These are phyloP conservation scores for Neurospora sp. DNA, from an alignment of 495 filamentous ascomycete species.

Conservation along the genomic window DNA sequence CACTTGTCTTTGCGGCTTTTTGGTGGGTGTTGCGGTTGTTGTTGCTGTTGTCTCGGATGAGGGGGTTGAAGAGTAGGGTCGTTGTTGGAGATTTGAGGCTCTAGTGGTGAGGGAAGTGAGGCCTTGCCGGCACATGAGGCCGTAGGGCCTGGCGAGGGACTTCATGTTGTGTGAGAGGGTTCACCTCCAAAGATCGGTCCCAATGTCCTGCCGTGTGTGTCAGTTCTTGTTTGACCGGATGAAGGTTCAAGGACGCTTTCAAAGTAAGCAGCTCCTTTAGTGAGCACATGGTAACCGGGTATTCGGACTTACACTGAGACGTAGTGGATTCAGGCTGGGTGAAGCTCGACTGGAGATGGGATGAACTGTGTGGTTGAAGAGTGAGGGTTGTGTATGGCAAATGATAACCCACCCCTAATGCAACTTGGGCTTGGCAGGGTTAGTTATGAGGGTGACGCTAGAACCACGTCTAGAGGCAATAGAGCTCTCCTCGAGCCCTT, in stretches of 20 bases:
- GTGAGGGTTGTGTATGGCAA: background rate
- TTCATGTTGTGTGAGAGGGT: background rate
- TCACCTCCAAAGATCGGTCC: background rate
- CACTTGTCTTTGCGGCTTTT: slow-evolving; percentile 15
- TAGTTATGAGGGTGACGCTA: background rate
- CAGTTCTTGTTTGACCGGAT: background rate
- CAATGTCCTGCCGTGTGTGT: background rate
- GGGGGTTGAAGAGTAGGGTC: background rate
- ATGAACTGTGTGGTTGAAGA: background rate
- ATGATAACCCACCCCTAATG: background rate
- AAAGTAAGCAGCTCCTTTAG: background rate
- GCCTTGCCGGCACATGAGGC: background rate
- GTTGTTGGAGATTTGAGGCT: background rate
- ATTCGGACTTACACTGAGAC: background rate
- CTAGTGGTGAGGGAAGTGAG: background rate
- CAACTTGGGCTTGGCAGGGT: background rate
- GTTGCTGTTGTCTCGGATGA: background rate
- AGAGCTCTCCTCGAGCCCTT: background rate
- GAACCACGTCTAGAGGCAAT: background rate
- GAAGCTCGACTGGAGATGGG: background rate
- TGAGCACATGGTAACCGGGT: background rate
- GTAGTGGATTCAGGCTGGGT: background rate
- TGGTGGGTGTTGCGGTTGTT: background rate
- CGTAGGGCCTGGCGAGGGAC: background rate
- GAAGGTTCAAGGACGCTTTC: background rate